Conservation (phyloP, 2,329 filamentous ascomycete genomes). For the Dactylellina cionopaga region DNA sequence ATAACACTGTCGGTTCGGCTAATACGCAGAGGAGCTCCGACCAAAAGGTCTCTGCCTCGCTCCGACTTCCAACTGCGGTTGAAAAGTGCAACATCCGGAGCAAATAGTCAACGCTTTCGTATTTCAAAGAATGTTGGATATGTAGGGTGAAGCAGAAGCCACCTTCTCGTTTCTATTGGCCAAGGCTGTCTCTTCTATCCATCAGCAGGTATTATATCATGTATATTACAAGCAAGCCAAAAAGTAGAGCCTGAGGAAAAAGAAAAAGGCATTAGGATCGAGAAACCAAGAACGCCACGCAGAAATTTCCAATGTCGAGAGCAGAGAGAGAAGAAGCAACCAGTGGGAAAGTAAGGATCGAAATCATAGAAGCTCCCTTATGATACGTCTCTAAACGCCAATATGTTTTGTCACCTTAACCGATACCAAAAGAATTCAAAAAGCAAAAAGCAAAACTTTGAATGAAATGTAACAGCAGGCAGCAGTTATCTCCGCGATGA, state of each 20-base stretch:
- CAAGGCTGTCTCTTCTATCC: conserved; percentile 3
- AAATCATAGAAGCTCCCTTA: conserved; percentile 24
- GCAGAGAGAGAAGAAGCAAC: conserved; percentile 16
- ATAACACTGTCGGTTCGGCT: conserved; percentile 17
- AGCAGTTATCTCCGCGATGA: conserved; percentile 23
- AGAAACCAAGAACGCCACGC: neutral
- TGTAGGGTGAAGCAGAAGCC: neutral
- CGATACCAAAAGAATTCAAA: conserved; percentile 54
- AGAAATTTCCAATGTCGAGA: conserved; percentile 14
- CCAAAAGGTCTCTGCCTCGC: conserved; percentile 13
- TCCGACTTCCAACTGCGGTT: conserved; percentile 36
- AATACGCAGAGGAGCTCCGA: conserved; percentile 40
- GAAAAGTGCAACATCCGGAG: conserved; percentile 16
- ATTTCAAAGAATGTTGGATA: conserved; percentile 37
- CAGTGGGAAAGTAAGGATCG: neutral
- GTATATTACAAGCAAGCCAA: conserved; percentile 11
- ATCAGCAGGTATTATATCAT: conserved; percentile 1
- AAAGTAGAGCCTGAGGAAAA: conserved; percentile 10
- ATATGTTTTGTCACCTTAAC: conserved; percentile 42
- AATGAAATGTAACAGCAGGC: conserved; percentile 58
- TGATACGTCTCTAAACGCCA: conserved; percentile 43
- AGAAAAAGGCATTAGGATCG: neutral
- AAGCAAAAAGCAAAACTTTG: conserved; percentile 59
- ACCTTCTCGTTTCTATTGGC: conserved; percentile 23
- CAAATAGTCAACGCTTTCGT: conserved; percentile 16